Evolutionary conservation across 2,329 filamentous ascomycete genomes (phyloP).

Genomic region (Diplodia seriata): DNA sequence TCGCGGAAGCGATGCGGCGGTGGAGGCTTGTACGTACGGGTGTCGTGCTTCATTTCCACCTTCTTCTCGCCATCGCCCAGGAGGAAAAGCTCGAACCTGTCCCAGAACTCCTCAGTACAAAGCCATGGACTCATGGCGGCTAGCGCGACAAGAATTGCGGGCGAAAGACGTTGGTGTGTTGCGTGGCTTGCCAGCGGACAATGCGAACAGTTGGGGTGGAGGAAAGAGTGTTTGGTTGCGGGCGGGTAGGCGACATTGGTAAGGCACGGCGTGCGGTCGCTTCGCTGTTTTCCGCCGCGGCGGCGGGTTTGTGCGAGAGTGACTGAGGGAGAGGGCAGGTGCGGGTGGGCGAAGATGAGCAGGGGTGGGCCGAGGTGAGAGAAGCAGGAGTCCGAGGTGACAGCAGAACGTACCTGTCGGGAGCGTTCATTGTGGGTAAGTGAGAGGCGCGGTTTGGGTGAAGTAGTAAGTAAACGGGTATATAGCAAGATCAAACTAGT

Average conservation of each 20-base stretch:
- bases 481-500: constrained; percentile 14
- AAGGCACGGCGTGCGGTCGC: neutral
- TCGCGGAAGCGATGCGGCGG: neutral
- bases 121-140: constrained; percentile 31
- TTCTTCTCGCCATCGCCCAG: constrained; percentile 91
- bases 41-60: constrained; percentile 85
- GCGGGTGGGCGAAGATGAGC: neutral
- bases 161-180: neutral
- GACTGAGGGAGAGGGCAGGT: neutral
- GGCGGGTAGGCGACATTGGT: neutral
- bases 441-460: constrained; percentile 7
- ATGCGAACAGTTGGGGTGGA: neutral
- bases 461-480: neutral
- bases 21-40: constrained; percentile 67
- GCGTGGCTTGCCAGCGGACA: neutral
- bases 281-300: neutral
- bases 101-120: constrained; percentile 34
- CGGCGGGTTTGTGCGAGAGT: neutral
- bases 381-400: constrained; percentile 9
- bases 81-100: constrained; percentile 91
- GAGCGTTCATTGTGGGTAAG: constrained; percentile 46
- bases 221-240: neutral
- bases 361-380: constrained; percentile 27
- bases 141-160: constrained; percentile 18
- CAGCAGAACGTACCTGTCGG: constrained; percentile 44